These are phyloP conservation scores for Penicillium roqueforti DNA, from an alignment of 495 filamentous ascomycete species.

Conservation along the genomic window DNA sequence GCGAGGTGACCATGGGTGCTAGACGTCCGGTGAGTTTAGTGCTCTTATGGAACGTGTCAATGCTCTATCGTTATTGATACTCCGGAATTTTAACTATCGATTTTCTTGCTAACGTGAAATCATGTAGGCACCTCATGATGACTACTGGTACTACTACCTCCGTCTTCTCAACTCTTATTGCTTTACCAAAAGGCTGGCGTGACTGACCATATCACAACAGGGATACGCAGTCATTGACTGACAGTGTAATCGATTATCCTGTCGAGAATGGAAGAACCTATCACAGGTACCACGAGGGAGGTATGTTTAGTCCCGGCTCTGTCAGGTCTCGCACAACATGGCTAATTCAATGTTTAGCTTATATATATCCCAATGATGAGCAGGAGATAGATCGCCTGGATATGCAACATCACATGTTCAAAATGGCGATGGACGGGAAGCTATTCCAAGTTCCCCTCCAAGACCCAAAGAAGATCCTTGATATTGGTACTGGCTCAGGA, in stretches of 20 bases:
- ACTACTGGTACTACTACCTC: slow-evolving; percentile 21
- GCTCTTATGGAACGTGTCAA: slow-evolving; percentile 1
- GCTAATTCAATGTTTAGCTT: slow-evolving; percentile 33
- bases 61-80: neutral
- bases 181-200: neutral
- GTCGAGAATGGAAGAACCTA: slow-evolving; percentile 55
- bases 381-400: slow-evolving; percentile 53
- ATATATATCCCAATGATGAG: slow-evolving; percentile 57
- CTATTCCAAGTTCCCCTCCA: slow-evolving; percentile 57
- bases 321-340: neutral
- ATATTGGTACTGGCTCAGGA: slow-evolving; percentile 67
- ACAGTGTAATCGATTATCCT: slow-evolving; percentile 49
- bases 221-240: slow-evolving; percentile 49
- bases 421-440: slow-evolving; percentile 46
- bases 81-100: neutral
- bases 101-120: slow-evolving; percentile 21
- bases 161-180: neutral
- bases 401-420: slow-evolving; percentile 58
- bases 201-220: slow-evolving; percentile 21
- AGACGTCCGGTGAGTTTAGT: slow-evolving; percentile 21
- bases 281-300: slow-evolving; percentile 54
- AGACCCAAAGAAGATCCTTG: slow-evolving; percentile 56
- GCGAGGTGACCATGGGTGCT: slow-evolving; percentile 17
- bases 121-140: slow-evolving; percentile 21
- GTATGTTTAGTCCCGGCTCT: slow-evolving; percentile 30